Conservation (phyloP, 2,329 filamentous ascomycete genomes). For the Arthroderma uncinatum region DNA sequence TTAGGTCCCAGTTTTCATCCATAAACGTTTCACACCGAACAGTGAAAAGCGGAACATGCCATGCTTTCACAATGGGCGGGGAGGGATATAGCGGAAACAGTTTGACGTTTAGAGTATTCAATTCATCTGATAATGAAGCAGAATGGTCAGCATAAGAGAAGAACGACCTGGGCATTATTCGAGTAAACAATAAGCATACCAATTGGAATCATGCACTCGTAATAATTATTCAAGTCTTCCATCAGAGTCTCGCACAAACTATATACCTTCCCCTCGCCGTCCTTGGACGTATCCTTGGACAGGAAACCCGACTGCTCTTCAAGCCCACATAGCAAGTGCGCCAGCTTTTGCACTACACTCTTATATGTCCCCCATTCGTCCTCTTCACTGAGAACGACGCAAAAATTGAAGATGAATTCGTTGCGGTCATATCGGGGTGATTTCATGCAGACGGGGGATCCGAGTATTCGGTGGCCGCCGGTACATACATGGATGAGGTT, state of each 20-base stretch:
- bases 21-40: constrained; percentile 44
- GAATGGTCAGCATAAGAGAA: background rate
- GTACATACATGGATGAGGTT: constrained; percentile 61
- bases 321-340: constrained; percentile 73
- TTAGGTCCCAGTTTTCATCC: constrained; percentile 46
- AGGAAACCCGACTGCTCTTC: constrained; percentile 86
- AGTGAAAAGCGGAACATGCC: constrained; percentile 77
- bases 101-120: constrained; percentile 93
- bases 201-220: constrained; percentile 96
- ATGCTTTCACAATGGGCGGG: constrained; percentile 67
- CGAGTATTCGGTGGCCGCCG: constrained; percentile 72
- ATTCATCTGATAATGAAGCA: constrained; percentile 54
- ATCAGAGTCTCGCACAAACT: constrained; percentile 74
- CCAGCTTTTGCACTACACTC: constrained; percentile 74
- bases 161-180: background rate
- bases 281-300: constrained; percentile 34
- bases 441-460: constrained; percentile 79
- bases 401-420: constrained; percentile 98
- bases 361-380: constrained; percentile 69
- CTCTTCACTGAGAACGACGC: constrained; percentile 62
- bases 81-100: constrained; percentile 73
- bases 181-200: constrained; percentile 43
- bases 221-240: constrained; percentile 92
- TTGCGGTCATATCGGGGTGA: constrained; percentile 76
- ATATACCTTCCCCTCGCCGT: constrained; percentile 44